Evolutionary conservation across 768 basidiomycete species (phyloP).

Genomic region (Naganishia kalamii): DNA sequence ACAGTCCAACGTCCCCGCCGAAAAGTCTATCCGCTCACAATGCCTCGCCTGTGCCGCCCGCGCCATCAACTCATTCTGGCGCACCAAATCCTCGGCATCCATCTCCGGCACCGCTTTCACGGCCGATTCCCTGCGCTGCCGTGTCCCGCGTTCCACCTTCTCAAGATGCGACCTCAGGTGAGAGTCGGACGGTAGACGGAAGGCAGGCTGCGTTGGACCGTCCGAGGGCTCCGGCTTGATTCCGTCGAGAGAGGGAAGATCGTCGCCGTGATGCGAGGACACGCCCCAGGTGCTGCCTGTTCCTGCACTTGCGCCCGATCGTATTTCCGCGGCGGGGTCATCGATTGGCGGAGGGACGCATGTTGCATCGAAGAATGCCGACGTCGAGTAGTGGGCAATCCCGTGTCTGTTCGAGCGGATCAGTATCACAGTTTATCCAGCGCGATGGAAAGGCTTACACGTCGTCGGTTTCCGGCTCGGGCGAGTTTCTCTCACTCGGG

Average conservation of each 20-base stretch:
- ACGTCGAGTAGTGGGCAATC: conserved; percentile 12
- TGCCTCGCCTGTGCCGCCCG: conserved; percentile 10
- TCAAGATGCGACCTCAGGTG: conserved; percentile 4
- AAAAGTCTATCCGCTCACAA: conserved; percentile 12
- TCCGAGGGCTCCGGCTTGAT: no score
- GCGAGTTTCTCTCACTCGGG: no score
- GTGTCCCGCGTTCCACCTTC: neutral
- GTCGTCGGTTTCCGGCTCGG: no score
- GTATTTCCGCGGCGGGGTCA: neutral
- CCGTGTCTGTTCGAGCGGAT: conserved; percentile 4
- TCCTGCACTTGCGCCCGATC: neutral
- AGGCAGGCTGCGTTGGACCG: neutral
- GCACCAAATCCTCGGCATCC: conserved; percentile 4
- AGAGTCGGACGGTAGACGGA: conserved; percentile 4
- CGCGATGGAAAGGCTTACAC: no score
- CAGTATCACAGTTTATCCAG: no score
- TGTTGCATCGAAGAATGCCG: conserved; percentile 7
- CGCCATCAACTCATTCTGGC: conserved; percentile 17
- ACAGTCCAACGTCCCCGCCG: conserved; percentile 3
- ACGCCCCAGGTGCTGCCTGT: neutral
- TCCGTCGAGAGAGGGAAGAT: no score
- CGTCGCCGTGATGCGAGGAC: neutral
- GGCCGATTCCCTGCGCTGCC: neutral
- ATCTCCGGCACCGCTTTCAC: no score
- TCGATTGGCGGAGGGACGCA: neutral